Percentiles rank a stretch among this genome's conserved stretches.
Conservation (phyloP, 441 rosid species). For the Gossypium davidsonii region DNA sequence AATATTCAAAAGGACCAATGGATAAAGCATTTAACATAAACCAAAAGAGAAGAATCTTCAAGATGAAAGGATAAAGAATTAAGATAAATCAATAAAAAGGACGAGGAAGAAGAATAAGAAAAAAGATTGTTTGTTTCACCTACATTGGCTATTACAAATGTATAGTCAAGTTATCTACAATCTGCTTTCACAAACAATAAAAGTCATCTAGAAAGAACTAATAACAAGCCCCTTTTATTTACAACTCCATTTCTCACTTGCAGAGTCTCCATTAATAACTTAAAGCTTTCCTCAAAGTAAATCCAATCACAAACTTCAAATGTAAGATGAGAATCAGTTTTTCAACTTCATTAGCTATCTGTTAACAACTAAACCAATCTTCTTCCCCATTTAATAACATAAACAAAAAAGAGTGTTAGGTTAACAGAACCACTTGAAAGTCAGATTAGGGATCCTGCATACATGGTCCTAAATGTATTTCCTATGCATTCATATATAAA, state of each 20-base stretch:
- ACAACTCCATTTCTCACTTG: background rate
- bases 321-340: background rate
- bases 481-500: conserved; percentile 1
- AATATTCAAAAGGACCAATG: background rate
- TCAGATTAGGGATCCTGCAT: conserved; percentile 35
- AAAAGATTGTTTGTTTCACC: background rate
- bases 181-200: background rate
- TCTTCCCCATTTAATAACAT: conserved; percentile 2
- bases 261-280: background rate
- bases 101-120: background rate
- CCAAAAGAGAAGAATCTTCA: background rate
- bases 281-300: conserved; percentile 1
- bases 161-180: background rate
- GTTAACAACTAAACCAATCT: background rate
- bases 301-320: background rate
- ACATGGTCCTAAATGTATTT: conserved; percentile 20
- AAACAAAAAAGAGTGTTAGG: conserved; percentile 16
- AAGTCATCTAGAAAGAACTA: background rate
- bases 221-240: background rate
- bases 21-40: background rate
- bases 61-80: background rate
- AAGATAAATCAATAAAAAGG: background rate
- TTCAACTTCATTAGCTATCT: background rate
- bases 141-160: background rate
- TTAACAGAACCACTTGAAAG: conserved; percentile 14